Evolutionary conservation across 768 basidiomycete species (phyloP), one percentile per base, ranked within the genome.

Genomic region (Amanita rubescens): DNA sequence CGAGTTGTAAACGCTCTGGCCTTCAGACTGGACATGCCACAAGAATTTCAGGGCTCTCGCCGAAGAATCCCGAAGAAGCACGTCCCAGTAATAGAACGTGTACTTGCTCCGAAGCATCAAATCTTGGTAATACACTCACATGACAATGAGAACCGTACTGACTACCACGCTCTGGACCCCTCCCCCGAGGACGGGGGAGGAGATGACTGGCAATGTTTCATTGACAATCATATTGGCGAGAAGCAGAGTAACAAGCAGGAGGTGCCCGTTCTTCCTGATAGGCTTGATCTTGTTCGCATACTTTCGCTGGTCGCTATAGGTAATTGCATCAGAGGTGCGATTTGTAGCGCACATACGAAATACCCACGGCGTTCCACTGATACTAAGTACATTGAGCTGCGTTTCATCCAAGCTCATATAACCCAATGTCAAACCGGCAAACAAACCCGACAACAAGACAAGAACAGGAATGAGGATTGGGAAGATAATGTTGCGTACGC

Each of bases 361-460:
- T 17, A 65, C 87, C 55, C 60, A 90, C 88, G 85, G 77, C 20
- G 87, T 89, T 14, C 93, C 93, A 52, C 87, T 87, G 56, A 91
- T 84, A 58, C 85, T 83, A 19, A 95, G 70, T 2, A 95, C 93
- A 63, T 87, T 85, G 39, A 95, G 79, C 75, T 94, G 91, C 37
- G 92, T 94, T 67, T 88, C 88, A 69, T 95, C 92, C 66, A 94
- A 77, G 60, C 85, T 88, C 87, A 94, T 93, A 67, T 91, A 94
- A 32, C 92, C 92, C 43, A 94, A 73, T 54, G 93, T 94, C 59
- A 94, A 74, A 68, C 93, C 89, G 76, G 91, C 91, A 79, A 94
- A 93, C 55, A 92, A 61, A 64, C 91, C 91, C 55, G 87, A 92
- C 58, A 87, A 63, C 45, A 91, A 65, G 49, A 94, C 92, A 61